Evolutionary conservation across 352 stramenopile genomes (phyloP).

Genomic region (Pythium coloratum): DNA sequence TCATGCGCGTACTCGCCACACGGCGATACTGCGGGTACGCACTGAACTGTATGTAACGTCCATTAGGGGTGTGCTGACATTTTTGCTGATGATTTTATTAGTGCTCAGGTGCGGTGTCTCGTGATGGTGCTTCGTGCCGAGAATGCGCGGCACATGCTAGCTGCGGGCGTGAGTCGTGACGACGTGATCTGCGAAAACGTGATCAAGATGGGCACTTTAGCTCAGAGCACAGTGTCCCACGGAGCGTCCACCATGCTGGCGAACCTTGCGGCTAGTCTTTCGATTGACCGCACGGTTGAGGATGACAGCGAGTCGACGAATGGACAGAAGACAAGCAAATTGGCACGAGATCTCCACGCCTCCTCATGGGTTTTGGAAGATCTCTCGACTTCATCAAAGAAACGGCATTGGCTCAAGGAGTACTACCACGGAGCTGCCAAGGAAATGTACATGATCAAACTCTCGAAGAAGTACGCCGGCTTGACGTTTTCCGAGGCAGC

Average conservation of each 20-base stretch:
- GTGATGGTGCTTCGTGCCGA: slow-evolving; percentile 79
- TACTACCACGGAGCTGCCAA: slow-evolving; percentile 81
- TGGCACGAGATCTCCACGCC: slow-evolving; percentile 11
- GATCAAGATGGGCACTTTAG: slow-evolving; percentile 87
- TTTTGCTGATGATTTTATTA: slow-evolving; percentile 24
- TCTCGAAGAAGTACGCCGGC: slow-evolving; percentile 75
- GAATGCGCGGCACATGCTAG: slow-evolving; percentile 76
- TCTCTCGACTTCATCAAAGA: slow-evolving; percentile 5
- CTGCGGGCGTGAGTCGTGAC: slow-evolving; percentile 70
- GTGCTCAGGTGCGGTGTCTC: slow-evolving; percentile 59
- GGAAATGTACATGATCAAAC: slow-evolving; percentile 84
- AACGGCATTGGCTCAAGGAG: slow-evolving; percentile 55
- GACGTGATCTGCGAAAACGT: slow-evolving; percentile 88
- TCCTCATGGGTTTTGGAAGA: slow-evolving; percentile 9
- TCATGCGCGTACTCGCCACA: slow-evolving; percentile 76
- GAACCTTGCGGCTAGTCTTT: slow-evolving; percentile 81
- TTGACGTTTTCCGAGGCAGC: slow-evolving; percentile 69
- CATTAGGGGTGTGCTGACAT: no score
- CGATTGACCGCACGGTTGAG: slow-evolving; percentile 38
- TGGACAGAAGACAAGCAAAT: slow-evolving; percentile 18
- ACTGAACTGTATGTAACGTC: neutral
- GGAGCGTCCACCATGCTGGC: slow-evolving; percentile 84
- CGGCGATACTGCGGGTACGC: slow-evolving; percentile 74
- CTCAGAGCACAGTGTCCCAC: slow-evolving; percentile 70
- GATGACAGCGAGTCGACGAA: slow-evolving; percentile 25